Percentiles rank a stretch among this genome's conserved stretches.
phyloP scores from a whole-genome alignment of 495 filamentous ascomycete genomes.

The Venustampulla echinocandica region DNA sequence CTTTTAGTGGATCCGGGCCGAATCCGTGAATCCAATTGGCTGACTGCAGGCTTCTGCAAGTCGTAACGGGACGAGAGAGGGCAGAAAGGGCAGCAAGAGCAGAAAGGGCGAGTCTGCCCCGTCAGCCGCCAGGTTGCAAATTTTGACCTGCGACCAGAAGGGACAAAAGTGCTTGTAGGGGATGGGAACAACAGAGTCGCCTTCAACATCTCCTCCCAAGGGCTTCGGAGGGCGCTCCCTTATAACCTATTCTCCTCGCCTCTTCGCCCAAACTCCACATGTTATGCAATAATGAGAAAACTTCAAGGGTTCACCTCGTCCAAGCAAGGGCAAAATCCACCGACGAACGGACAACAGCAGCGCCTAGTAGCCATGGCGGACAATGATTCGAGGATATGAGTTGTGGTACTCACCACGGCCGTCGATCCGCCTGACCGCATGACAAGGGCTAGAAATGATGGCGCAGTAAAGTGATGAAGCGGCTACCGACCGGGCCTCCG shows the following conservation, averaged over 20 bases:
- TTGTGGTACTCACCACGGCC: not conserved
- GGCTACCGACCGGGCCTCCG: no score
- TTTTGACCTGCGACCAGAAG: no score
- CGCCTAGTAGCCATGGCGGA: constrained; percentile 6
- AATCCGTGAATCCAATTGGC: no score
- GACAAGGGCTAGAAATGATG: constrained; percentile 4
- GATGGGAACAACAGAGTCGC: no score
- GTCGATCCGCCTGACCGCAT: constrained; percentile 18
- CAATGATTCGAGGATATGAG: constrained; percentile 11
- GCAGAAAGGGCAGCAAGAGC: no score
- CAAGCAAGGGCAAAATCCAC: constrained; percentile 13
- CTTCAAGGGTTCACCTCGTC: constrained; percentile 7
- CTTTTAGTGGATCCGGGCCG: no score
- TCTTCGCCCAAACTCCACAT: constrained; percentile 10
- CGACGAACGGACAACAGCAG: not conserved
- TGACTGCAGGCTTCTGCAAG: no score
- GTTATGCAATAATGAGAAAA: constrained; percentile 9
- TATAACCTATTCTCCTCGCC: constrained; percentile 8
- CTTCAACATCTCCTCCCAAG: not conserved
- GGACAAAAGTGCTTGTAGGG: no score
- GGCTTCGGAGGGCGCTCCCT: constrained; percentile 41
- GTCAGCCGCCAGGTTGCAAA: no score
- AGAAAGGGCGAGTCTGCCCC: no score
- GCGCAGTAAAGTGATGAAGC: constrained; percentile 15
- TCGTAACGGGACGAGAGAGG: no score